A percentile compares a stretch with the other conserved stretches of the same genome.
phyloP scores from a whole-genome alignment of 495 filamentous ascomycete genomes.

The Cercophora samala region DNA sequence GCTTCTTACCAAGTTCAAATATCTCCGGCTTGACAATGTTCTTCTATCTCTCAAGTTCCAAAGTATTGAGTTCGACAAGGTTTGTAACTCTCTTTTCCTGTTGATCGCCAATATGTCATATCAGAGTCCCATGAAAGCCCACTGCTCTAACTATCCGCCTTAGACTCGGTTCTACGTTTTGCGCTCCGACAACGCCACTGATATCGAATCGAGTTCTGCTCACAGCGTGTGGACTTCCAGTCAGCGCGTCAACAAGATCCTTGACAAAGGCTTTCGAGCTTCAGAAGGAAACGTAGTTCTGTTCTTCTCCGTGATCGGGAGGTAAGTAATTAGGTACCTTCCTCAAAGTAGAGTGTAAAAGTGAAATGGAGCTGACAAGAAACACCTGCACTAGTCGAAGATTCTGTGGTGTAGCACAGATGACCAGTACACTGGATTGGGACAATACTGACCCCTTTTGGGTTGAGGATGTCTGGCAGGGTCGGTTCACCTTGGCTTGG shows the following conservation, averaged over 20 bases:
- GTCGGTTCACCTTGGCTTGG: constrained; percentile 5
- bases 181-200: constrained; percentile 2
- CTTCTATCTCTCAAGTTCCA: constrained; percentile 1
- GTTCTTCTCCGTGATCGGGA: neutral
- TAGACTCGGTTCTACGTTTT: constrained; percentile 3
- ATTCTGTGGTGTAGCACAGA: constrained; percentile 5
- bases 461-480: constrained; percentile 7
- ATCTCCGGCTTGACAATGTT: neutral
- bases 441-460: constrained; percentile 4
- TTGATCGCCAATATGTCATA: neutral
- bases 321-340: neutral
- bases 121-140: no score
- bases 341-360: neutral
- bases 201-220: constrained; percentile 2
- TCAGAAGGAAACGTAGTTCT: neutral
- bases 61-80: neutral
- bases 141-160: no score
- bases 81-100: neutral
- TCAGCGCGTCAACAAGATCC: constrained; percentile 7
- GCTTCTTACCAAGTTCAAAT: neutral
- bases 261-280: neutral
- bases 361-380: neutral
- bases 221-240: constrained; percentile 9
- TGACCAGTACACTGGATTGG: constrained; percentile 6
- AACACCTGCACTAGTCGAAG: neutral